Conservation (phyloP, 352 stramenopile genomes). For the Phytophthora foliorum region DNA sequence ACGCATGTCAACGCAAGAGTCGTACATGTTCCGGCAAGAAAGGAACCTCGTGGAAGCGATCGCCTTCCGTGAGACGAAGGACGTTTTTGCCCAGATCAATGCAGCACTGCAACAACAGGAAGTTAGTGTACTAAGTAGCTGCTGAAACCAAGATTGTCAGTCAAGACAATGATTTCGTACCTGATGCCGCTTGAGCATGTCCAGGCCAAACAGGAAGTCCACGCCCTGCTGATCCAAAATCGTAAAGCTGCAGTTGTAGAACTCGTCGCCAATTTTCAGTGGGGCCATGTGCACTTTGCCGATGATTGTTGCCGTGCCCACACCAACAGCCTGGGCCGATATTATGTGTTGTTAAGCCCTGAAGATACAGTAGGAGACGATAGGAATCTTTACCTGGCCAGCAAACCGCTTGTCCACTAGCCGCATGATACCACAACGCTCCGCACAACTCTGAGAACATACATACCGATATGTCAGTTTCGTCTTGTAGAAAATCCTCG, state of each 20-base stretch:
- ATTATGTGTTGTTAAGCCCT: too few species aligned
- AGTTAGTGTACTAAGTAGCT: conserved; percentile 2
- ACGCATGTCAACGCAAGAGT: not conserved
- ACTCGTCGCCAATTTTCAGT: conserved; percentile 91
- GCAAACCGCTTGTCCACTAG: conserved; percentile 91
- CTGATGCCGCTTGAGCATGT: conserved; percentile 98
- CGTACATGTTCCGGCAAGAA: conserved; percentile 91
- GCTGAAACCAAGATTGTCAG: not conserved
- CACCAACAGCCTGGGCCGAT: conserved; percentile 96
- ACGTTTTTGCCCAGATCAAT: conserved; percentile 96
- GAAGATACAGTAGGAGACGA: not conserved
- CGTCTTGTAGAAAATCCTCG: not conserved
- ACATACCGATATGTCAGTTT: not conserved
- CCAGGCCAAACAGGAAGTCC: conserved; percentile 98
- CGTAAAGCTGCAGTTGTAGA: conserved; percentile 96
- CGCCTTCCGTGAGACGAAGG: conserved; percentile 82
- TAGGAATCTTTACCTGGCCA: conserved; percentile 69
- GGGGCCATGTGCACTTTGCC: conserved; percentile 95
- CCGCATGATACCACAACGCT: conserved; percentile 92
- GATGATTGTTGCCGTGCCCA: conserved; percentile 97
- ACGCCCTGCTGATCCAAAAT: conserved; percentile 95
- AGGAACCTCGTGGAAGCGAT: conserved; percentile 76
- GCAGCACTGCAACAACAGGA: conserved; percentile 72
- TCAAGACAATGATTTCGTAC: conserved; percentile 32
- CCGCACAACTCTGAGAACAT: conserved; percentile 76